Conservation (phyloP, 2,329 filamentous ascomycete species). For the Penicillium sp. region DNA sequence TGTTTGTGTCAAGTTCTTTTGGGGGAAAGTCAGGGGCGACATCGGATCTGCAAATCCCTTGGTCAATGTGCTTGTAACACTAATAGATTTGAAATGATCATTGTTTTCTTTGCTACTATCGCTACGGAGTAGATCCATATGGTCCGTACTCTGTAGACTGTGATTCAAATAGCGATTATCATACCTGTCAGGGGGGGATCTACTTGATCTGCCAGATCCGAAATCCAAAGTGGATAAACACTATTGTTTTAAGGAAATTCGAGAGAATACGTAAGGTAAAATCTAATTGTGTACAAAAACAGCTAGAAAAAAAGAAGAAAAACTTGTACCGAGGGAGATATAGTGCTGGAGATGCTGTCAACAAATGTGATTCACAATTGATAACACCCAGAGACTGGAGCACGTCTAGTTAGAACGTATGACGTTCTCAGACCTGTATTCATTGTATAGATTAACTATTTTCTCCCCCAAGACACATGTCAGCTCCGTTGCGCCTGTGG, state of each 20-base stretch:
- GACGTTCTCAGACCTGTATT: neutral
- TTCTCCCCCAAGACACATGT: neutral
- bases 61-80: constrained; percentile 11
- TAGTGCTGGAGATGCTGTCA: neutral
- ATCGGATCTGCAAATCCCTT: constrained; percentile 7
- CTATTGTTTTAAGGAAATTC: neutral
- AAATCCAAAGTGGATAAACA: neutral
- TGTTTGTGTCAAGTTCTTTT: neutral
- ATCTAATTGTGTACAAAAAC: neutral
- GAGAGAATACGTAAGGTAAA: neutral
- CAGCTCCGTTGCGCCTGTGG: neutral
- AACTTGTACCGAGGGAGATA: neutral
- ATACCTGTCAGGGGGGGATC: constrained; percentile 1
- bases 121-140: neutral
- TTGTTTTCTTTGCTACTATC: neutral
- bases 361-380: neutral
- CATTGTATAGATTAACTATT: neutral
- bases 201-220: neutral
- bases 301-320: neutral
- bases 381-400: neutral
- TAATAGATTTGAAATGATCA: neutral
- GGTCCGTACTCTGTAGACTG: neutral
- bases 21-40: constrained; percentile 8
- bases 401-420: neutral
- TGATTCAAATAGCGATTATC: neutral